Conservation (phyloP, 2,329 filamentous ascomycete genomes). For the Apiospora sp. region DNA sequence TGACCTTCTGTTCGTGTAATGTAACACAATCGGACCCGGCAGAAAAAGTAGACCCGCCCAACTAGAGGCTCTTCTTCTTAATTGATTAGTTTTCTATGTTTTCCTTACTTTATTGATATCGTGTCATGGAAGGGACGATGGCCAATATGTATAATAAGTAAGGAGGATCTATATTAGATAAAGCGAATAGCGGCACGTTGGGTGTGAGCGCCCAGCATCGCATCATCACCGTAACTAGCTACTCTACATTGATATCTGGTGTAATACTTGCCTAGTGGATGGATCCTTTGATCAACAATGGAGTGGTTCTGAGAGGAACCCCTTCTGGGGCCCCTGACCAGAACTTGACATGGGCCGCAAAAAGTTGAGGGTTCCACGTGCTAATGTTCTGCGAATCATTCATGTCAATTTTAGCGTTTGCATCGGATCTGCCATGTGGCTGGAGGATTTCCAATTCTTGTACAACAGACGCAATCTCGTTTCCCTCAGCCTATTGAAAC, state of each 20-base stretch:
- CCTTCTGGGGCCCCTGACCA: neutral
- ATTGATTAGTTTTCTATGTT: neutral
- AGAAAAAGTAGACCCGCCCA: neutral
- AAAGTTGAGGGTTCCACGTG: neutral
- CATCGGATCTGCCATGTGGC: slow-evolving; percentile 3
- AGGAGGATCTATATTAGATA: neutral
- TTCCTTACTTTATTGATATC: neutral
- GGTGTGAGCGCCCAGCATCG: neutral
- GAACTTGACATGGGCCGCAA: neutral
- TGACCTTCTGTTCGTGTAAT: slow-evolving; percentile 18
- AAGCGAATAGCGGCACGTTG: neutral
- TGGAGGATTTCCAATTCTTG: neutral
- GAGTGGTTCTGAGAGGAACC: neutral
- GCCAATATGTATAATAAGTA: neutral
- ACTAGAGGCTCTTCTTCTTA: neutral
- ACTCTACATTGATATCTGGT: neutral
- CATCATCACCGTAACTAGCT: neutral
- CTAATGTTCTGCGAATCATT: neutral
- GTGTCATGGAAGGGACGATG: neutral
- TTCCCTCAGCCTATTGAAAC: neutral
- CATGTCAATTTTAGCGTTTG: slow-evolving; percentile 13
- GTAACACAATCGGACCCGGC: neutral
- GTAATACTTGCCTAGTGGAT: neutral
- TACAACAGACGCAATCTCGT: slow-evolving; percentile 2
- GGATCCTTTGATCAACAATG: neutral